Evolutionary conservation across 371 early-diverging fungal species (phyloP), one percentile per base, ranked within the genome.

Genomic region (Mortierella sp.): DNA sequence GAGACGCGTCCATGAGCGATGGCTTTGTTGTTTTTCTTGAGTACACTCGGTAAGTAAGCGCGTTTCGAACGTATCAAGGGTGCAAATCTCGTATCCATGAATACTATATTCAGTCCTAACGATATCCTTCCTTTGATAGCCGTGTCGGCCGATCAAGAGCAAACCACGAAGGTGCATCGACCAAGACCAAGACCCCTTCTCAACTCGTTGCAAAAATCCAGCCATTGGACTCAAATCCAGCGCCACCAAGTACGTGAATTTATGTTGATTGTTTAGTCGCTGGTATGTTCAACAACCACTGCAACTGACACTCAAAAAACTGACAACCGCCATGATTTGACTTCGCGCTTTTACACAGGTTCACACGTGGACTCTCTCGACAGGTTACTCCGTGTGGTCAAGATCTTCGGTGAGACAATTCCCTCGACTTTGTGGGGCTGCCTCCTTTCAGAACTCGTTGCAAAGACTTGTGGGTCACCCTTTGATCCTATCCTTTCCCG

Each of bases 391-490:
- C 71, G 55, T n/a, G 70, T 80, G 24, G 11, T 84, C 4, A 77
- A 56, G 29, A 75, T 35, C 4, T 29, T 80, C 43, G 78, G 80
- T 0, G 78, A 76, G 43, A 51, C 77, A 4, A 72, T 72, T 1
- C 80, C 78, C 11, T 18, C 58, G 6, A 29, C 49, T 0, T 12
- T 72, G n/a, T 84, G 84, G 84, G 32, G 18, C 4, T 14, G 10
- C 7, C 43, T 77, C 32, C 5, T 84, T 27, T 43, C 74, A 24
- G 41, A 58, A 12, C 16, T 84, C 5, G 51, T 75, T 16, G 29
- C 56, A 6, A 84, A 80, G 38, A 75, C 80, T 12, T 80, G 80
- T 48, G 77, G 75, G 29, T 76, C 70, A 16, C 78, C 80, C 0
- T 43, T 70, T 56, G 78, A 77, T 18, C 63, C 63, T 7, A 51